Conservation (phyloP, 1,284 basidiomycete species). For the Leucoagaricus sp. region DNA sequence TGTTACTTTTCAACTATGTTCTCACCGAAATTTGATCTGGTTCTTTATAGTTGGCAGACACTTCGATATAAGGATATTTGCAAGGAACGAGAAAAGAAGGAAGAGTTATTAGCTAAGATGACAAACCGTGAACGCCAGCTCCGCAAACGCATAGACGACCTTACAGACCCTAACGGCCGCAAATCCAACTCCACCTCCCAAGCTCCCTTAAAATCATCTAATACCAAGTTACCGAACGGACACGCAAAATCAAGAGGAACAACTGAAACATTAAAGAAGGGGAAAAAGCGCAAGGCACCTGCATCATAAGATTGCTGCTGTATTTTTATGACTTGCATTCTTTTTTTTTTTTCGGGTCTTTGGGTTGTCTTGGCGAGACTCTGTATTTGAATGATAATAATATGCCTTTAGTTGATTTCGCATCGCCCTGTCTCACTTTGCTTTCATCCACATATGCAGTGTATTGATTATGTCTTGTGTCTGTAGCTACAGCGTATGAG, state of each 20-base stretch:
- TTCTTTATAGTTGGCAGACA: constrained; percentile 69
- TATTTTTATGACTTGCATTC: constrained; percentile 21
- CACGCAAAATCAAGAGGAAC: constrained; percentile 42
- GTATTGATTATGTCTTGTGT: constrained; percentile 11
- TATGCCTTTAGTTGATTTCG: not conserved
- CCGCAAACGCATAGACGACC: constrained; percentile 70
- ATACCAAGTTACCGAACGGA: constrained; percentile 48
- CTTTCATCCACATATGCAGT: constrained; percentile 10
- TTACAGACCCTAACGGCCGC: constrained; percentile 48
- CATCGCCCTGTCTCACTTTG: not conserved
- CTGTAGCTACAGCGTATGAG: constrained; percentile 14
- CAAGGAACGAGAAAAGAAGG: constrained; percentile 70
- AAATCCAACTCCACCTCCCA: constrained; percentile 30
- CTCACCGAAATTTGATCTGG: constrained; percentile 8
- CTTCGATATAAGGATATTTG: constrained; percentile 70
- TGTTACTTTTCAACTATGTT: constrained; percentile 20
- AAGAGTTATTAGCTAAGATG: constrained; percentile 59
- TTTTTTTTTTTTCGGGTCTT: not conserved
- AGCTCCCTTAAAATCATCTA: constrained; percentile 40
- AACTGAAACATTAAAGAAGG: constrained; percentile 49
- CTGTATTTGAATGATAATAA: not conserved
- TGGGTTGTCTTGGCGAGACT: constrained; percentile 1
- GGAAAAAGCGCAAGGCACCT: constrained; percentile 59
- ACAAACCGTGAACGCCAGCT: constrained; percentile 74
- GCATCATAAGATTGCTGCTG: constrained; percentile 20